A percentile compares a stretch with the other conserved stretches of the same genome.
Evolutionary conservation across 192 early-diverging fungal genomes (phyloP).

Genomic region (Coemansia sp.): DNA sequence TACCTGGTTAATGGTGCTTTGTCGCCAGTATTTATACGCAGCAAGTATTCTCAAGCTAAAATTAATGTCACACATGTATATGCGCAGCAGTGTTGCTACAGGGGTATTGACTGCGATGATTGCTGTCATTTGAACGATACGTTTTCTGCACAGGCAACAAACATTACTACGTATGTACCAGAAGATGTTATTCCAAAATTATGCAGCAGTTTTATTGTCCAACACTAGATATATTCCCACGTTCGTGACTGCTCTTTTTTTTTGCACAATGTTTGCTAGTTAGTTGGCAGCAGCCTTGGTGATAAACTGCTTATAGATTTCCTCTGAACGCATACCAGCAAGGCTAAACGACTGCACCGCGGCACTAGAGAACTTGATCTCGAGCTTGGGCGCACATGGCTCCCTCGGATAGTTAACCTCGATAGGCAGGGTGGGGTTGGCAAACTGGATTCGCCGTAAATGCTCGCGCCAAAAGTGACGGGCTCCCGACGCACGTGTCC

Average conservation of each 20-base stretch:
- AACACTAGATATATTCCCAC: not conserved
- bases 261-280: not conserved
- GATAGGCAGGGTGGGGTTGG: conserved; percentile 51
- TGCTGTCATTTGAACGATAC: not conserved
- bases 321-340: conserved; percentile 42
- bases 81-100: not conserved
- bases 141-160: not conserved
- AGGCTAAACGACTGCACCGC: conserved; percentile 29
- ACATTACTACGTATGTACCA: not conserved
- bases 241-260: not conserved
- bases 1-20: not conserved
- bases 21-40: not conserved
- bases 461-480: conserved; percentile 58
- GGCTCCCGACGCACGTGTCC: conserved; percentile 50
- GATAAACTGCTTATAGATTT: conserved; percentile 47
- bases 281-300: conserved; percentile 4
- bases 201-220: not conserved
- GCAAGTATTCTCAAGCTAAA: not conserved
- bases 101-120: not conserved
- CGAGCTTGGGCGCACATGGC: conserved; percentile 50
- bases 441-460: conserved; percentile 54
- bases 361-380: conserved; percentile 43
- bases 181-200: not conserved
- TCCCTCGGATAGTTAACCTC: conserved; percentile 50
- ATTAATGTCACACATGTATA: not conserved